A percentile compares a stretch with the other conserved stretches of the same genome.
phyloP scores from a whole-genome alignment of 257 asterid species.

The Verbena officinalis region DNA sequence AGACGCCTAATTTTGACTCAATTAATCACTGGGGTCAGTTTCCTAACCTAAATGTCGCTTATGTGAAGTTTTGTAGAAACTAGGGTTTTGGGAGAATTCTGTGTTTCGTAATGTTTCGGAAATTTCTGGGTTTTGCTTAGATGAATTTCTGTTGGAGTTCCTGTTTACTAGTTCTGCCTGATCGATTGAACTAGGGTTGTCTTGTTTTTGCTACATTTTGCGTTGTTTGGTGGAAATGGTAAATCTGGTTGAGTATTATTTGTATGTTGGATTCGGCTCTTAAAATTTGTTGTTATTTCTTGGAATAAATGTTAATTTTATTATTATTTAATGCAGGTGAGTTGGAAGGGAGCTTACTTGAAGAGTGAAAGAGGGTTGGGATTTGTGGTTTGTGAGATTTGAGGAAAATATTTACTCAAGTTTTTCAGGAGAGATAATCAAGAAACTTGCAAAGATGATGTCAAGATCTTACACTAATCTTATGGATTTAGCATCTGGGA shows the following conservation, averaged over 20 bases:
- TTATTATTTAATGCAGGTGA: slow-evolving; percentile 38
- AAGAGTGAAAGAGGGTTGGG: slow-evolving; percentile 23
- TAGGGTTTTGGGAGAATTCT: slow-evolving; percentile 29
- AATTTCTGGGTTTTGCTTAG: slow-evolving; percentile 19
- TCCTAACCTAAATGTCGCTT: slow-evolving; percentile 27
- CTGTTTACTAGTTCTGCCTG: slow-evolving; percentile 28
- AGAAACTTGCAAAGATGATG: slow-evolving; percentile 63
- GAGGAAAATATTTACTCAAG: slow-evolving; percentile 20
- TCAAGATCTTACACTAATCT: slow-evolving; percentile 92
- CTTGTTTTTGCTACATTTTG: slow-evolving; percentile 22
- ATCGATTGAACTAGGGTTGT: slow-evolving; percentile 29
- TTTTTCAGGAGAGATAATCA: slow-evolving; percentile 27
- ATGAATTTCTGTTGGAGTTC: slow-evolving; percentile 20
- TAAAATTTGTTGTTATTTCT: neutral
- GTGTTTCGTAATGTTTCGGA: neutral
- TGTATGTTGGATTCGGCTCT: slow-evolving; percentile 12
- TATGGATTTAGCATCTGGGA: slow-evolving; percentile 88
- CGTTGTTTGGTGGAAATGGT: slow-evolving; percentile 7
- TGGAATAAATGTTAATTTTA: slow-evolving; percentile 20
- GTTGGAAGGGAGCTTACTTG: slow-evolving; percentile 23
- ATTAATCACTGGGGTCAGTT: slow-evolving; percentile 49
- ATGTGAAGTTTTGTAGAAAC: slow-evolving; percentile 9
- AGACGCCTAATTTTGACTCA: slow-evolving; percentile 37
- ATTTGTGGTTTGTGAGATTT: slow-evolving; percentile 27
- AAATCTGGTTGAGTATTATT: slow-evolving; percentile 9